Evolutionary conservation across 768 basidiomycete genomes (phyloP).

Genomic region (Lactarius sanguifluus): DNA sequence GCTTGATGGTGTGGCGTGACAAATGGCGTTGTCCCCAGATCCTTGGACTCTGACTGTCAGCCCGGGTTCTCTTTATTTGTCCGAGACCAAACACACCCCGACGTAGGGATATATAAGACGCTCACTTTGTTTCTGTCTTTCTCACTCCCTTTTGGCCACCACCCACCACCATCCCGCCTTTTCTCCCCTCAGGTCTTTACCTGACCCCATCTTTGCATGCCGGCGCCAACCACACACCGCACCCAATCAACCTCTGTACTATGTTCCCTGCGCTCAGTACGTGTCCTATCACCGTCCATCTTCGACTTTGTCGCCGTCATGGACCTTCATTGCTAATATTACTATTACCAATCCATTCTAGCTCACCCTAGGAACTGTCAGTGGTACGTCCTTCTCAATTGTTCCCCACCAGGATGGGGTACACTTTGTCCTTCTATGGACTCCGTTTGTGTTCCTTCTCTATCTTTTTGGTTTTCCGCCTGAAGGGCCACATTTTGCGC

Average conservation of each 20-base stretch:
- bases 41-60: conserved; percentile 10
- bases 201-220: not conserved
- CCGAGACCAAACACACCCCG: conserved; percentile 26
- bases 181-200: not conserved
- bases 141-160: conserved; percentile 6
- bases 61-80: conserved; percentile 23
- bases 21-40: conserved; percentile 5
- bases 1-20: conserved; percentile 1
- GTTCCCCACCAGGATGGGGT: not conserved
- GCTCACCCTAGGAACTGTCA: not conserved
- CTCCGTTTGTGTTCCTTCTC: not conserved
- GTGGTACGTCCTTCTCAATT: conserved; percentile 5
- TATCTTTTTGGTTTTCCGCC: not conserved
- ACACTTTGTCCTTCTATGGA: not conserved
- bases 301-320: not conserved
- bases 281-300: conserved; percentile 1
- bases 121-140: conserved; percentile 13
- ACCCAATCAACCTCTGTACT: not conserved
- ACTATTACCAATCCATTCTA: not conserved
- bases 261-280: not conserved
- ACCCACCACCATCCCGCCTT: conserved; percentile 11
- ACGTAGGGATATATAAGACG: conserved; percentile 27
- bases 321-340: not conserved
- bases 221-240: not conserved
- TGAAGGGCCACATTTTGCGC: conserved; percentile 6